Conservation (phyloP, 1,139 yeast genomes). For the Tardiomyces depauwii region DNA sequence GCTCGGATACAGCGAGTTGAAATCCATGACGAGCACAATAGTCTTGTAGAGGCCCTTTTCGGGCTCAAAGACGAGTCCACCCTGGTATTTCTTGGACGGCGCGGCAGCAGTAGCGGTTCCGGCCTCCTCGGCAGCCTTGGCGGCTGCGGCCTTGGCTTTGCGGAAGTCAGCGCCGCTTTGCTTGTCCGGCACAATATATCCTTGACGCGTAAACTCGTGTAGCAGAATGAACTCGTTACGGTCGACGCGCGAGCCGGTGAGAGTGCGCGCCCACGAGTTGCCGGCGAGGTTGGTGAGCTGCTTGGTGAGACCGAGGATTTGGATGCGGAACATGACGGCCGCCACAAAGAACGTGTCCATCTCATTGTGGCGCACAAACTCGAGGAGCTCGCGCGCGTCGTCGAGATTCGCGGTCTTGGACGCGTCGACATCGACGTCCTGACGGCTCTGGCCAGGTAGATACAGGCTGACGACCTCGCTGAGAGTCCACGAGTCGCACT, state of each 20-base stretch:
- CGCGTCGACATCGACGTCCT: conserved; percentile 62
- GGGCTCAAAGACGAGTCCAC: conserved; percentile 96
- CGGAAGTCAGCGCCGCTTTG: conserved; percentile 23
- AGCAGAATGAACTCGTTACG: conserved; percentile 87
- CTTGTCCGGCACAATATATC: conserved; percentile 77
- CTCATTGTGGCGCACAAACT: conserved; percentile 63
- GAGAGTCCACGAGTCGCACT: conserved; percentile 95
- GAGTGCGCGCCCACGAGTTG: conserved; percentile 92
- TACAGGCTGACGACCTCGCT: conserved; percentile 81
- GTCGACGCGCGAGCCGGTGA: conserved; percentile 94
- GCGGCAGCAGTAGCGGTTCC: conserved; percentile 19
- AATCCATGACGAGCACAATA: conserved; percentile 90
- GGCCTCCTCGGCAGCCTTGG: conserved; percentile 8
- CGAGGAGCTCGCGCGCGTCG: conserved; percentile 53
- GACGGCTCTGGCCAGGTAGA: conserved; percentile 42
- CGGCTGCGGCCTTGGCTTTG: conserved; percentile 9
- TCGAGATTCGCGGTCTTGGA: conserved; percentile 41
- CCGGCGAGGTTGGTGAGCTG: conserved; percentile 93
- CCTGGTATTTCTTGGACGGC: conserved; percentile 63
- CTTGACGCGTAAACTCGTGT: conserved; percentile 79
- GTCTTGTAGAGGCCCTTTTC: conserved; percentile 90
- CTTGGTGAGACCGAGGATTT: conserved; percentile 78
- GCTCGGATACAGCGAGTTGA: conserved; percentile 94
- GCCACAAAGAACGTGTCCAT: conserved; percentile 53
- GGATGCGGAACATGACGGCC: conserved; percentile 72